Evolutionary conservation across 805 yeast genomes (phyloP).

Genomic region (Pichia cabralensis): DNA sequence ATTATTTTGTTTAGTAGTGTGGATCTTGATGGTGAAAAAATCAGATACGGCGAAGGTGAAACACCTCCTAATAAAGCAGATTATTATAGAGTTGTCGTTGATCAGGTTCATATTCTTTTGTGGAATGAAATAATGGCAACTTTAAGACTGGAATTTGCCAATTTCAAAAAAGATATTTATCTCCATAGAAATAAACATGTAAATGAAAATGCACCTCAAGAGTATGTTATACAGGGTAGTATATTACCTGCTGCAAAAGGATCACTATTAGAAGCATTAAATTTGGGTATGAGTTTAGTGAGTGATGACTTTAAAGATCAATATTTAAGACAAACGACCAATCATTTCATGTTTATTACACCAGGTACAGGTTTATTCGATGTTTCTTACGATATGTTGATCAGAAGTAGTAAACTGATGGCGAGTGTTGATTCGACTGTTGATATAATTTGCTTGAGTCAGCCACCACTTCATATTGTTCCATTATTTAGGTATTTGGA

Average conservation of each 20-base stretch:
- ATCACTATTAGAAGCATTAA: conserved; percentile 78
- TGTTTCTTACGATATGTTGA: conserved; percentile 70
- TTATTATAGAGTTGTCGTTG: conserved; percentile 88
- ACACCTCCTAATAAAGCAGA: conserved; percentile 58
- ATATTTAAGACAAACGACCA: conserved; percentile 81
- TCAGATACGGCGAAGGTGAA: conserved; percentile 59
- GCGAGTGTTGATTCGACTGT: conserved; percentile 74
- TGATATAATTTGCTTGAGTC: conserved; percentile 79
- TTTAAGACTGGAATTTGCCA: conserved; percentile 73
- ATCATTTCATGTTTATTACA: conserved; percentile 77
- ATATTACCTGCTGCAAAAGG: conserved; percentile 85
- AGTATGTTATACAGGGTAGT: conserved; percentile 43
- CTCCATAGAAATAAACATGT: conserved; percentile 30
- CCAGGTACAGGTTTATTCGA: conserved; percentile 94
- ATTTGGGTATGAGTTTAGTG: conserved; percentile 68
- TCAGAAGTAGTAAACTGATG: conserved; percentile 66
- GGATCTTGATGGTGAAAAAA: conserved; percentile 34
- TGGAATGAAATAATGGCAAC: conserved; percentile 93
- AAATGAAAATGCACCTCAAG: conserved; percentile 25
- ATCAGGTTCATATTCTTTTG: conserved; percentile 76
- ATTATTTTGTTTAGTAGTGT: conserved; percentile 82
- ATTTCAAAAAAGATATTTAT: conserved; percentile 66
- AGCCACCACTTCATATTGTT: conserved; percentile 86
- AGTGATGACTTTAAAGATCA: conserved; percentile 74
- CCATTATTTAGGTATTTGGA: conserved; percentile 75